Evolutionary conservation across 352 stramenopile species (phyloP).

Genomic region (Achlya hypogyna): DNA sequence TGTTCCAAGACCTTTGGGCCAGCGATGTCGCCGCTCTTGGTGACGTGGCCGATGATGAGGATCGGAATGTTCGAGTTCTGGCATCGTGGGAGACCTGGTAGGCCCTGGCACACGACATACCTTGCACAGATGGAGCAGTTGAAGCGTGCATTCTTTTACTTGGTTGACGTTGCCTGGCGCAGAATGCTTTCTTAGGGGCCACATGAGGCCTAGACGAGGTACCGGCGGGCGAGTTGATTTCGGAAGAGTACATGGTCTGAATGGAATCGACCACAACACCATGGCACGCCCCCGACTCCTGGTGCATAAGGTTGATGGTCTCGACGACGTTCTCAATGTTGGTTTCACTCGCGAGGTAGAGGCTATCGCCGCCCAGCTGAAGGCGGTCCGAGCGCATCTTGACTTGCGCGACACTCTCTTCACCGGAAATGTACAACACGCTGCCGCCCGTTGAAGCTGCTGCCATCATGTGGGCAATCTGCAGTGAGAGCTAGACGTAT

Average conservation of each 20-base stretch:
- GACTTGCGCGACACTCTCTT: conserved; percentile 95
- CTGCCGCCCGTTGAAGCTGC: conserved; percentile 21
- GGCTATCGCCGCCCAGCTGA: conserved; percentile 43
- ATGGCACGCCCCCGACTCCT: conserved; percentile 30
- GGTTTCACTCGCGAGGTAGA: conserved; percentile 79
- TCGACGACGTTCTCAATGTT: conserved; percentile 69
- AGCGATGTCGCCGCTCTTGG: conserved; percentile 94
- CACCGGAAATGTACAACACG: conserved; percentile 94
- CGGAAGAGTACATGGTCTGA: conserved; percentile 91
- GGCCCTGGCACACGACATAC: conserved; percentile 19
- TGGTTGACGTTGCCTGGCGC: conserved; percentile 77
- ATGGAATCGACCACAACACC: conserved; percentile 94
- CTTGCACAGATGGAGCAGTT: conserved; percentile 92
- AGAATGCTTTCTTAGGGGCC: not conserved
- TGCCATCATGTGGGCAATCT: conserved; percentile 87
- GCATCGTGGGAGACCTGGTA: not conserved
- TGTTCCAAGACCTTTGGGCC: conserved; percentile 88
- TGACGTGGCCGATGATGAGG: conserved; percentile 95
- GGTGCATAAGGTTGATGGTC: conserved; percentile 32
- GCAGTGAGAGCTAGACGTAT: conserved; percentile 69
- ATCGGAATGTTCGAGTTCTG: conserved; percentile 72
- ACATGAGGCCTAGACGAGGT: not conserved
- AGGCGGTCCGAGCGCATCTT: conserved; percentile 87
- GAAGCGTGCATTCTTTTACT: conserved; percentile 92
- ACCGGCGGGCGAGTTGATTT: conserved; percentile 66